phyloP scores from a whole-genome alignment of 306 rosid species.

The Rosa chinensis region DNA sequence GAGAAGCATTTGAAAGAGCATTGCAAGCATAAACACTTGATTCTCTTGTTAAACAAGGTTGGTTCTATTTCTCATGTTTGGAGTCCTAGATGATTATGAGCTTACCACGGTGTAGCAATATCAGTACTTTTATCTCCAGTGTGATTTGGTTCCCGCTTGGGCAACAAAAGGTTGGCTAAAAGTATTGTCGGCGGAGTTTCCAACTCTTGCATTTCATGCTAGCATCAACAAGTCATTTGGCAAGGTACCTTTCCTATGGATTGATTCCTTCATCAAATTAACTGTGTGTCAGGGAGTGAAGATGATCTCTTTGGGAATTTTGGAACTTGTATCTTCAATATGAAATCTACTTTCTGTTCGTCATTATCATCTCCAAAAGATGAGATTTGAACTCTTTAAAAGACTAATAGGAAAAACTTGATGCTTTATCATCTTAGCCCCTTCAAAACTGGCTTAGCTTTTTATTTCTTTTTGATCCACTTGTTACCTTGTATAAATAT shows the following conservation, averaged over 20 bases:
- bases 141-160: constrained; percentile 93
- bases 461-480: background rate
- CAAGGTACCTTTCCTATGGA: constrained; percentile 49
- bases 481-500: background rate
- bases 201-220: constrained; percentile 95
- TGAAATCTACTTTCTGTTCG: background rate
- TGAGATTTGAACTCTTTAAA: background rate
- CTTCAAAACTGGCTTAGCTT: background rate
- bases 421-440: too few relatives aligned
- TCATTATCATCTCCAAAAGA: background rate
- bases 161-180: constrained; percentile 94
- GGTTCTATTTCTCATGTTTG: background rate
- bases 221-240: constrained; percentile 94
- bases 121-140: constrained; percentile 41
- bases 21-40: constrained; percentile 84
- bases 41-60: constrained; percentile 89
- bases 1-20: constrained; percentile 95
- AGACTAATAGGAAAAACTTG: too few relatives aligned
- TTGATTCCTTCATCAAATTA: background rate
- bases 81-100: background rate
- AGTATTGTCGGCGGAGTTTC: constrained; percentile 75
- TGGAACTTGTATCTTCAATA: background rate
- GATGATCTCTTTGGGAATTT: too few relatives aligned
- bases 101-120: background rate
- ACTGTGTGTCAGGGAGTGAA: too few relatives aligned